Conservation (phyloP, 768 basidiomycete genomes). For the Xerocomus potaroensis region DNA sequence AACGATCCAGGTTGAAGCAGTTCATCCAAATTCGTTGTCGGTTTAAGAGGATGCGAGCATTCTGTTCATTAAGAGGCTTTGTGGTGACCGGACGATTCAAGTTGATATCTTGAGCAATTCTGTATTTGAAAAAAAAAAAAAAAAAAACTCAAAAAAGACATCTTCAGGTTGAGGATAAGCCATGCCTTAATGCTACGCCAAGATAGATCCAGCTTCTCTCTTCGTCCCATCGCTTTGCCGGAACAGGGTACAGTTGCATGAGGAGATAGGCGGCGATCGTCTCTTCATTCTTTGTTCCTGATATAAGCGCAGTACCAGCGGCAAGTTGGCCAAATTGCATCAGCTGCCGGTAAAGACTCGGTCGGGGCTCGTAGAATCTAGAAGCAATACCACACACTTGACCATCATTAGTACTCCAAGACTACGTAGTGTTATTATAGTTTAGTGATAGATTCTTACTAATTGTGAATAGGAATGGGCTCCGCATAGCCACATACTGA, state of each 20-base stretch:
- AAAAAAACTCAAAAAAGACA: constrained; percentile 3
- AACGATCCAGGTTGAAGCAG: constrained; percentile 89
- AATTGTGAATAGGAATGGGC: constrained; percentile 90
- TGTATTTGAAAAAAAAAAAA: too few relatives aligned
- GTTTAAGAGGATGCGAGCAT: constrained; percentile 84
- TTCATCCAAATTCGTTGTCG: constrained; percentile 88
- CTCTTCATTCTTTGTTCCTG: constrained; percentile 78
- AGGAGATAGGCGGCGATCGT: constrained; percentile 81
- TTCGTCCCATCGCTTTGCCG: constrained; percentile 80
- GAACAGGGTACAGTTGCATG: constrained; percentile 71
- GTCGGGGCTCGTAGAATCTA: constrained; percentile 68
- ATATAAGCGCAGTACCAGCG: constrained; percentile 72
- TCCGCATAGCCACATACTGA: constrained; percentile 72
- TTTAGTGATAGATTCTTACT: too few relatives aligned
- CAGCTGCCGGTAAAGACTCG: constrained; percentile 61
- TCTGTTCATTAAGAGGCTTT: constrained; percentile 72
- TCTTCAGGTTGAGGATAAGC: neutral
- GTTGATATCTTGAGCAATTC: constrained; percentile 86
- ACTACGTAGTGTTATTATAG: too few relatives aligned
- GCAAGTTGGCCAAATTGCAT: constrained; percentile 77
- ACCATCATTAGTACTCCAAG: constrained; percentile 6
- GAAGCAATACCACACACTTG: constrained; percentile 87
- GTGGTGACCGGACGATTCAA: constrained; percentile 73
- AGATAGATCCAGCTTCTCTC: constrained; percentile 89
- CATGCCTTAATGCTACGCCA: constrained; percentile 79